Conservation (phyloP, 73 alveolate genomes). For the Breviolum minutum region DNA sequence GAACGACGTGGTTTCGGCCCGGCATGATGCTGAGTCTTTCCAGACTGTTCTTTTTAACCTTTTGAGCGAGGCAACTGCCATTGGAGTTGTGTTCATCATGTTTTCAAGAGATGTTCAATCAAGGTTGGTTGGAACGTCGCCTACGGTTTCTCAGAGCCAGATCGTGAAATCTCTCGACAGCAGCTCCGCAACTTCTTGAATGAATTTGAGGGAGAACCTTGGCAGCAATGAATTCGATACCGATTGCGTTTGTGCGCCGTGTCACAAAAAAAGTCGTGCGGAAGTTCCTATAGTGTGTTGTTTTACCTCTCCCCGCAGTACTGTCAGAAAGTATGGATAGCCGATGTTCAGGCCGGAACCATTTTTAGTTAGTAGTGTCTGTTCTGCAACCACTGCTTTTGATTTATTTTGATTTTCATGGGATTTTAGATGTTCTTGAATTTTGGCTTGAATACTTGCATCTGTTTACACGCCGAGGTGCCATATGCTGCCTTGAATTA, state of each 20-base stretch:
- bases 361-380: background rate
- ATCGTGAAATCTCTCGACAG: slow-evolving; percentile 98
- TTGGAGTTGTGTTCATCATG: slow-evolving; percentile 96
- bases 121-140: slow-evolving; percentile 98
- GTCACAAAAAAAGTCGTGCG: no score
- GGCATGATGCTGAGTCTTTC: slow-evolving; percentile 96
- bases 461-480: slow-evolving; percentile 97
- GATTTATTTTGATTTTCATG: background rate
- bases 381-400: background rate
- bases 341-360: no score
- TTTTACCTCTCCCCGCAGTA: background rate
- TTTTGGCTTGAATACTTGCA: slow-evolving; percentile 21
- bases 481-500: slow-evolving; percentile 99
- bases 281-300: no score
- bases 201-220: slow-evolving; percentile 98
- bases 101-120: background rate
- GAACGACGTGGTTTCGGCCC: slow-evolving; percentile 98
- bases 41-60: slow-evolving; percentile 97
- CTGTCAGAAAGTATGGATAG: no score
- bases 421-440: background rate
- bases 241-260: no score
- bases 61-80: slow-evolving; percentile 98
- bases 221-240: background rate
- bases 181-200: slow-evolving; percentile 98
- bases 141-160: slow-evolving; percentile 98